Base-by-base conservation (phyloP, 1,284 basidiomycete genomes). In the Phellopilus nigrolimitatus region DNA sequence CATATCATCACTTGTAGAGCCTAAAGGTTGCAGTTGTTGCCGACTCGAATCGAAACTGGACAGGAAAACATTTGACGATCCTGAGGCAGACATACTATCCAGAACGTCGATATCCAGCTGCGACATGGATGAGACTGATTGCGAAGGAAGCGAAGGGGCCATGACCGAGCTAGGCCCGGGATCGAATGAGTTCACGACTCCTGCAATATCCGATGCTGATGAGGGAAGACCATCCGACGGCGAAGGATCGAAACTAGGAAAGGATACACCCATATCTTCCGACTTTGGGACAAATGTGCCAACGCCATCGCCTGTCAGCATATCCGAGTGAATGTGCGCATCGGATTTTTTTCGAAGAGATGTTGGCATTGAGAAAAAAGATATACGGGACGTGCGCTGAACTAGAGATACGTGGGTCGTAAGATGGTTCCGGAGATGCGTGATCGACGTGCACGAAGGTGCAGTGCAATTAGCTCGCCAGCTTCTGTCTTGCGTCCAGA, bases 1-100 rank as follows among this genome's bases (percentile, higher is more conserved):
- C 54, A 56, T 56, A 17, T 51, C 54, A 22, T 56, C 54, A 54
- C 41, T 49, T 12, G 22, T 36, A 37, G 46, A 8, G 40, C 36
- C 50, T 24, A 30, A 13, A 0, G 36, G 13, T 34, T 51, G 53
- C 24, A 41, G 25, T 28, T 51, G 53, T 24, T 54, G 52, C 21
- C 49, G 52, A 22, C 47, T 13, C 17, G 30, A 21, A 19, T 47
- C 31, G 36, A 45, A 47, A 22, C 15, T n/a, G 33, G 34, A 10
- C 12, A 47, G 25, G 22, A 50, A 47, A 8, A 40, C 27, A 19
- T 39, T 37, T 7, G 48, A 33, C 5, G 49, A 19, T 6, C 28
- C 43, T 31, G 21, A 30, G n/a, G 34, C 21, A 15, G 49, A 12
- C 6, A 49, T 30, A 30, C 47, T 22, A 27, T 54, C 42, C 17